Conservation (phyloP, 768 basidiomycete species). For the Hygrophorus russula region DNA sequence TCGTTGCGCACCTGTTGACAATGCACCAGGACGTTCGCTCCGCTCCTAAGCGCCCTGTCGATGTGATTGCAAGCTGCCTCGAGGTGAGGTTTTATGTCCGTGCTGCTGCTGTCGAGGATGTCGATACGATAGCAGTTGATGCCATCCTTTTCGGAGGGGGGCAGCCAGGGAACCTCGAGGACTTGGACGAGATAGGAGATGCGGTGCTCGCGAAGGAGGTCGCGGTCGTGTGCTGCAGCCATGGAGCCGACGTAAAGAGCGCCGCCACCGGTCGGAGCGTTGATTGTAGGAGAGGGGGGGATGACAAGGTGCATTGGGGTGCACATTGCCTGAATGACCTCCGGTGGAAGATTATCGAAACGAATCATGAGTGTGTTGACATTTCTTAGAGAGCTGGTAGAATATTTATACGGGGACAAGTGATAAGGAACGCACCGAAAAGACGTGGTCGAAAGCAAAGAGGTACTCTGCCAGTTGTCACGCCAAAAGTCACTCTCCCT, state of each 20-base stretch:
- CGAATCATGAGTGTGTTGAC: conserved; percentile 46
- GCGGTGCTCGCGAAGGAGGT: conserved; percentile 35
- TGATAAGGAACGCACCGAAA: no score
- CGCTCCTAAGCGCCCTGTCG: conserved; percentile 44
- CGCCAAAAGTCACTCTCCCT: no score
- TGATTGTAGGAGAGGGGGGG: conserved; percentile 19
- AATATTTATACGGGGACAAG: no score
- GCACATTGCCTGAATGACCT: conserved; percentile 77
- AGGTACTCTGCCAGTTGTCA: no score
- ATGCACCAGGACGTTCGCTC: conserved; percentile 64
- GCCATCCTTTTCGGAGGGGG: conserved; percentile 32
- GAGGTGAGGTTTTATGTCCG: conserved; percentile 57
- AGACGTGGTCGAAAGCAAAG: no score
- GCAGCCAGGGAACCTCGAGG: conserved; percentile 55
- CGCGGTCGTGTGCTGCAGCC: conserved; percentile 44
- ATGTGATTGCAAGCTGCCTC: conserved; percentile 61
- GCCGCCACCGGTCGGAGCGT: conserved; percentile 26
- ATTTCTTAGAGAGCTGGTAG: no score
- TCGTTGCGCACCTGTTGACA: conserved; percentile 60
- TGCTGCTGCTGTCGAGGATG: conserved; percentile 49
- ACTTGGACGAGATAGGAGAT: conserved; percentile 58
- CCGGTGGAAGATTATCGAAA: conserved; percentile 62
- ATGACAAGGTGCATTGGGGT: conserved; percentile 76
- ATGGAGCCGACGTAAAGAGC: conserved; percentile 62
- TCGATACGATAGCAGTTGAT: conserved; percentile 53